phyloP scores from a whole-genome alignment of 2,329 filamentous ascomycete genomes.

The Penicillium hordei region DNA sequence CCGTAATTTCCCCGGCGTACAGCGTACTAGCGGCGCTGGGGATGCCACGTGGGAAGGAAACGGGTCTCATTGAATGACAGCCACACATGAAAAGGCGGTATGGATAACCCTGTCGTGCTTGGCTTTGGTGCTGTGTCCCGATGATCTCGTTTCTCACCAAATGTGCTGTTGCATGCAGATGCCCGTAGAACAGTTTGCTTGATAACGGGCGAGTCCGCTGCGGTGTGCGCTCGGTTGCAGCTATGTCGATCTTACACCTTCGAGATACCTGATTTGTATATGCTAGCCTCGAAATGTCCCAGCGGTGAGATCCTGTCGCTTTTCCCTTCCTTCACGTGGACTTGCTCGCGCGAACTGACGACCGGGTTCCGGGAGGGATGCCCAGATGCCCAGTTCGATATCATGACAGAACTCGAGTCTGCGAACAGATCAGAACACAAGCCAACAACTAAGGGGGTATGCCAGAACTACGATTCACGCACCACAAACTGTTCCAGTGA shows the following conservation, averaged over 20 bases:
- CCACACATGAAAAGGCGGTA: conserved; percentile 18
- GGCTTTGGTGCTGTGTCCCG: not conserved
- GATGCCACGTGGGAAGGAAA: conserved; percentile 20
- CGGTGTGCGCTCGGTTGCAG: conserved; percentile 13
- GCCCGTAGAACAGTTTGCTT: not conserved
- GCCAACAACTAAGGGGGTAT: conserved; percentile 11
- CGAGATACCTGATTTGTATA: not conserved
- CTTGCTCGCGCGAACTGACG: not conserved
- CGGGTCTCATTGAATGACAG: conserved; percentile 13
- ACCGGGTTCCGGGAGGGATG: not conserved
- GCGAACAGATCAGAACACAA: conserved; percentile 23
- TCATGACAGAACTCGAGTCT: conserved; percentile 38
- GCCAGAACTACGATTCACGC: conserved; percentile 23
- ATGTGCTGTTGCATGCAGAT: conserved; percentile 7
- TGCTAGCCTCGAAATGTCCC: not conserved
- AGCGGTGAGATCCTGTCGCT: not conserved
- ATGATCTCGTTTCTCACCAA: not conserved
- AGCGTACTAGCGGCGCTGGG: conserved; percentile 1
- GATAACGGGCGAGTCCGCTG: conserved; percentile 5
- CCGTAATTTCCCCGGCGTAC: not conserved
- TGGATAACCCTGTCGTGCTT: conserved; percentile 9
- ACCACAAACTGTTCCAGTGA: conserved; percentile 55
- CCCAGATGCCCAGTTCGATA: not conserved
- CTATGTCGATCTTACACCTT: not conserved
- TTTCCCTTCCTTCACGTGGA: not conserved